Base-by-base conservation (phyloP, 371 early-diverging fungal species). In the Mortierella sp. region DNA sequence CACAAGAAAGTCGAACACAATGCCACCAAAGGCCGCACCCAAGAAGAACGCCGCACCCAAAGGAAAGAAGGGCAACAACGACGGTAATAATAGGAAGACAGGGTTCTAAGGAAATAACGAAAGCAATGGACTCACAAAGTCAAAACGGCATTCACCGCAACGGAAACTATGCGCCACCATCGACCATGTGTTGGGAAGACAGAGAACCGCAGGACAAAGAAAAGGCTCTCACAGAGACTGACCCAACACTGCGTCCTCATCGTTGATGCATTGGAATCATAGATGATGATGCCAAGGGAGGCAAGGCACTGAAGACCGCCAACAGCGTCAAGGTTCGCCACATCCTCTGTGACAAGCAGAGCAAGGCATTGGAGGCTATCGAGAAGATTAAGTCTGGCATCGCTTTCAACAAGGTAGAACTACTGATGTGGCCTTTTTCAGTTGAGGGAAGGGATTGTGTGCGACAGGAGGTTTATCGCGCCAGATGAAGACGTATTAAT, bases 281-380 rank as follows among this genome's bases (percentile, higher is more conserved):
- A 76, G 89, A 85, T 78, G 89, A 83, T 70, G 89, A 89, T 16
- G 82, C 90, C 71, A 91, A 93, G 58, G 89, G 87, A 71, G 91
- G 90, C 48, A 95, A 95, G 82, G 71, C 82, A 1, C 89, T 96
- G 78, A 96, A 96, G 88, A 84, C 95, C 0, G 96, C 96, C 78
- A 95, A 92, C 81, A 91, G 93, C 70, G 88, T 96, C 84, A 93
- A 93, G 86, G 94, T 95, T 70, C 92, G 97, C 56, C 97, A 96
- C 84, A 96, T 96, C 75, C 89, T 96, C n/a, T 96, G 97, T 83
- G 96, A 95, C 83, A 96, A 96, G 82, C 96, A 95, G 56, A 83
- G 90, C 75, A 95, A 91, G 89, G 94, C 82, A 55, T 16, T 86
- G 72, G 83, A 89, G 51, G 81, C 78, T 5, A 89, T 83, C 80